Conservation (phyloP, 441 rosid species). For the Adansonia gregorii region DNA sequence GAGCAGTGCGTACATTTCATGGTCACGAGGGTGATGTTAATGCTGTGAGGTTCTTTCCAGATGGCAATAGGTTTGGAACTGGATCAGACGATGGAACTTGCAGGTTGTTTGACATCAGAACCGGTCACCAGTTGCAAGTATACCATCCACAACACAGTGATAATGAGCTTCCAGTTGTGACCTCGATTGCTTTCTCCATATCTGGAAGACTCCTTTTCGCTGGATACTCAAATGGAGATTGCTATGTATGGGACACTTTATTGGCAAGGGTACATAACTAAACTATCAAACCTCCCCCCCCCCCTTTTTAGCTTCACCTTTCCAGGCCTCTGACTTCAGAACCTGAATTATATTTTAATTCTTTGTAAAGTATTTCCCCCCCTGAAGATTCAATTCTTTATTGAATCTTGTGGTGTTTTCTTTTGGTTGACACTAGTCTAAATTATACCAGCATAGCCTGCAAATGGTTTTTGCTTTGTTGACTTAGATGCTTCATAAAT, state of each 20-base stretch:
- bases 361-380: not conserved
- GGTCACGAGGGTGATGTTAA: constrained; percentile 97
- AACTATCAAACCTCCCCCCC: not conserved
- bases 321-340: not conserved
- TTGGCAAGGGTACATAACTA: constrained; percentile 67
- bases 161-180: constrained; percentile 64
- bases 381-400: not conserved
- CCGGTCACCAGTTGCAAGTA: constrained; percentile 90
- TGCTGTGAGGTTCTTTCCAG: constrained; percentile 95
- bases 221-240: constrained; percentile 76
- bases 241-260: constrained; percentile 94
- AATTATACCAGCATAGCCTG: constrained; percentile 2
- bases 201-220: constrained; percentile 96
- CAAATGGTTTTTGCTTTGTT: not conserved
- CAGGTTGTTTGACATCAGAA: constrained; percentile 89
- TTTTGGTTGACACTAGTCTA: not conserved
- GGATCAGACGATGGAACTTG: constrained; percentile 98
- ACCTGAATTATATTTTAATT: not conserved
- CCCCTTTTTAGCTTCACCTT: not conserved
- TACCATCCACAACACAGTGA: constrained; percentile 60
- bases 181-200: constrained; percentile 84
- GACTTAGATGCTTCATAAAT: constrained; percentile 14
- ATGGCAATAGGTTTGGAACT: constrained; percentile 94
- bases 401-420: not conserved
- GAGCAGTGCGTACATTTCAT: constrained; percentile 83